These are phyloP conservation scores for Taiozyma sp. DNA, from an alignment of 1,139 yeast species.

Conservation along the genomic window DNA sequence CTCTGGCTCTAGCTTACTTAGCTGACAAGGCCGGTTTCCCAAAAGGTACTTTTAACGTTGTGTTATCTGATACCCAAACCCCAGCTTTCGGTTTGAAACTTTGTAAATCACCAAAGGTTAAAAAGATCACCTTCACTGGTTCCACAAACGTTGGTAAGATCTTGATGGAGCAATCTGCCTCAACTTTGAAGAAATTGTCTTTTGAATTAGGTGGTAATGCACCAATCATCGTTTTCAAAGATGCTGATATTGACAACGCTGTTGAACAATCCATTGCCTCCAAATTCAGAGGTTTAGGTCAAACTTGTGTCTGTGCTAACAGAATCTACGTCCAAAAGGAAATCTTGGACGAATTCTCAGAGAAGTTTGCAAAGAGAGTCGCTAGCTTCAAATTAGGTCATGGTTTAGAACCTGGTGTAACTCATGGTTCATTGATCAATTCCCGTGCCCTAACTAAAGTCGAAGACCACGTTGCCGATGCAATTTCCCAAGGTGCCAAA, in stretches of 20 bases:
- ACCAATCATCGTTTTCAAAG: conserved; percentile 83
- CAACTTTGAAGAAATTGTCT: conserved; percentile 76
- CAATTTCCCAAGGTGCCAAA: conserved; percentile 64
- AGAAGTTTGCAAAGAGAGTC: conserved; percentile 47
- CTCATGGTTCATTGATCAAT: conserved; percentile 85
- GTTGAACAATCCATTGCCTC: conserved; percentile 65
- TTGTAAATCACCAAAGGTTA: conserved; percentile 62
- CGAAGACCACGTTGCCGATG: conserved; percentile 66
- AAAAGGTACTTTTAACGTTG: conserved; percentile 72
- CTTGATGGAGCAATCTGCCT: conserved; percentile 70
- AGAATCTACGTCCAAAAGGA: conserved; percentile 60
- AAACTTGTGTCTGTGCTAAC: conserved; percentile 81
- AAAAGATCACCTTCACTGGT: conserved; percentile 86
- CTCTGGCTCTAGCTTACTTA: conserved; percentile 71
- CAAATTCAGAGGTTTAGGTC: conserved; percentile 73
- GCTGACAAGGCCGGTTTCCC: conserved; percentile 83
- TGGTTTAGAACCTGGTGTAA: conserved; percentile 58
- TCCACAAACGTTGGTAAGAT: conserved; percentile 81
- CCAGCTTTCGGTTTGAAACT: conserved; percentile 59
- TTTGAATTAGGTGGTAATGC: conserved; percentile 95
- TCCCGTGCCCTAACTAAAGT: conserved; percentile 63
- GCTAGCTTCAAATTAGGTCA: conserved; percentile 58
- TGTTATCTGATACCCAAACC: conserved; percentile 50
- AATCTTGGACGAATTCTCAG: conserved; percentile 55
- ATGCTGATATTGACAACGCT: conserved; percentile 73